Evolutionary conservation across 768 basidiomycete genomes (phyloP).

Genomic region (Gyrodon lividus): DNA sequence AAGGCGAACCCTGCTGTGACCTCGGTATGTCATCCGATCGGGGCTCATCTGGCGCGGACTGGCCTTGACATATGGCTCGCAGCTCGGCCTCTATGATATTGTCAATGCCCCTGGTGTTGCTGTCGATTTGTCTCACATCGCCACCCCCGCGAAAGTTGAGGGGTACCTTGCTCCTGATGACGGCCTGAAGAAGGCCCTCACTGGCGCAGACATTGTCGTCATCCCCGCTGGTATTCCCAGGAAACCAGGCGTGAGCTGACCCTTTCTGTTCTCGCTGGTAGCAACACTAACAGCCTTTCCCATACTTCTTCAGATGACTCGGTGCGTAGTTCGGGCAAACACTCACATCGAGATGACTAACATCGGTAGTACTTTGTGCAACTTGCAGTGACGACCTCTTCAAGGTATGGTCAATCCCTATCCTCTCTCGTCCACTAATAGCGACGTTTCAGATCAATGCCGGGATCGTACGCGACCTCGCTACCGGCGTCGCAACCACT

Average conservation of each 20-base stretch:
- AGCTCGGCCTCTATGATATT: slow-evolving; percentile 94
- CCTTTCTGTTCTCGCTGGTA: background rate
- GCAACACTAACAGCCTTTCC: background rate
- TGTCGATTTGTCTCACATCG: slow-evolving; percentile 91
- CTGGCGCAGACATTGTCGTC: slow-evolving; percentile 85
- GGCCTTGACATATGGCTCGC: slow-evolving; percentile 4
- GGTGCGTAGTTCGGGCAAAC: slow-evolving; percentile 32
- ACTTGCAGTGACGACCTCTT: slow-evolving; percentile 83
- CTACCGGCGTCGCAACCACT: slow-evolving; percentile 78
- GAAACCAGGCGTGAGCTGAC: slow-evolving; percentile 79
- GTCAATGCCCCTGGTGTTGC: slow-evolving; percentile 97
- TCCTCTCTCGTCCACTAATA: slow-evolving; percentile 1
- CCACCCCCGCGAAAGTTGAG: slow-evolving; percentile 79
- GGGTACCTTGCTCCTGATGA: slow-evolving; percentile 81
- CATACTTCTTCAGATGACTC: slow-evolving; percentile 43
- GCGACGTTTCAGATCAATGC: slow-evolving; percentile 81
- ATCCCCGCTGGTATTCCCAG: slow-evolving; percentile 97
- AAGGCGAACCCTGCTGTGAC: slow-evolving; percentile 83
- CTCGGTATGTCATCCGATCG: slow-evolving; percentile 45
- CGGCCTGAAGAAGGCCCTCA: slow-evolving; percentile 79
- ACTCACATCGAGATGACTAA: slow-evolving; percentile 9
- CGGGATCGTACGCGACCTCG: slow-evolving; percentile 92
- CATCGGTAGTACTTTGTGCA: background rate
- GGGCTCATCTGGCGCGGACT: background rate
- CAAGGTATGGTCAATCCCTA: slow-evolving; percentile 55